Base-by-base conservation (phyloP, 495 filamentous ascomycete species). In the Rhizodiscina lignyota region DNA sequence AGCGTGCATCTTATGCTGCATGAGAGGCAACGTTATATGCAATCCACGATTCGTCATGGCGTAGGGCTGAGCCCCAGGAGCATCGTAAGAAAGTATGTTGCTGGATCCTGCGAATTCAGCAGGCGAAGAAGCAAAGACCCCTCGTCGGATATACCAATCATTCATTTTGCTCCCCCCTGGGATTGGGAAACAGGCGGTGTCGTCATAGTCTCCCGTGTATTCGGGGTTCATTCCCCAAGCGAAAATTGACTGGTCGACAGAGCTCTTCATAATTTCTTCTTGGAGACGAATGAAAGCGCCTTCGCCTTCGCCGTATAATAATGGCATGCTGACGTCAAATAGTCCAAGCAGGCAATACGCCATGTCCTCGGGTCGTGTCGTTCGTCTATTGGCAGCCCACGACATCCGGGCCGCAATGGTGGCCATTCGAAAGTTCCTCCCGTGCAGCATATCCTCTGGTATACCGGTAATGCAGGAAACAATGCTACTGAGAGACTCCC, bases 261-360 rank as follows among this genome's bases (percentile, higher is more conserved):
- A 8, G 6, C 5, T 18, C 18, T 32, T 37, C 4, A 39, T 23
- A 6, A 39, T 35, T 23, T 39, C 37, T 11, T 20, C 8, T n/a
- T 35, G 37, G 8, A 39, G 30, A 4, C 37, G 28, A 6, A 2
- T 1, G 18, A 39, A 39, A 12, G 37, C 37, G 1, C 21, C 22
- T n/a, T 2, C 2, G 2, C 37, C 37, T 34, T 39, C 37, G 8
- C 37, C 37, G 16, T 39, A 39, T 12, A 39, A 8, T 12, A 39
- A 8, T 18, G 37, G 37, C 37, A 39, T 39, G 20, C 34, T 22
- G 1, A 39, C 20, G 10, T 23, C 16, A 18, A 39, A 39, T 2
- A 39, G 3, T 2, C 37, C 37, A 2, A 39, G 12, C 3, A 39
- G 29, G 21, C 32, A 36, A 20, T 39, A 39, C 8, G 37, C 37